A percentile compares a stretch with the other conserved stretches of the same genome.
Evolutionary conservation across 805 yeast genomes (phyloP).

Genomic region (Tetrapisispora arboricola): DNA sequence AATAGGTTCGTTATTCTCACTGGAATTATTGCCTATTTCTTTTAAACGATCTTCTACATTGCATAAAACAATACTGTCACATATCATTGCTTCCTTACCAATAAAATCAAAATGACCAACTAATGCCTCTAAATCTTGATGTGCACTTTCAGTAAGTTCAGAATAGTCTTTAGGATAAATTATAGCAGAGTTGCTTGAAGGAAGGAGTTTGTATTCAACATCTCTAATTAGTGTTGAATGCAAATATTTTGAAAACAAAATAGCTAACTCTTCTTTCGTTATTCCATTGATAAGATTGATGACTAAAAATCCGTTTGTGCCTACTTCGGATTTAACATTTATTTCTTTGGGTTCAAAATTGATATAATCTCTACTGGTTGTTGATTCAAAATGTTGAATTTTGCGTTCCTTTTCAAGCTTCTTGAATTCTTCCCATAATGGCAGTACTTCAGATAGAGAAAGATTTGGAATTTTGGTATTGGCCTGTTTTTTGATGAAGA

Average conservation of each 20-base stretch:
- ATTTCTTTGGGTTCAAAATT: slow-evolving; percentile 19
- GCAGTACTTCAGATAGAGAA: slow-evolving; percentile 23
- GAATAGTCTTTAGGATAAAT: slow-evolving; percentile 28
- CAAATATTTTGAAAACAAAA: slow-evolving; percentile 23
- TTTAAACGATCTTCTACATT: neutral
- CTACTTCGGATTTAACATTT: slow-evolving; percentile 20
- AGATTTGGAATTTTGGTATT: slow-evolving; percentile 22
- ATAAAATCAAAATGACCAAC: slow-evolving; percentile 26
- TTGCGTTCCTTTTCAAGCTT: slow-evolving; percentile 28
- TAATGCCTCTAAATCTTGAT: slow-evolving; percentile 34
- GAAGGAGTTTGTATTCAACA: slow-evolving; percentile 12
- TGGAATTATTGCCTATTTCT: neutral
- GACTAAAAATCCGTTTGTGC: slow-evolving; percentile 45
- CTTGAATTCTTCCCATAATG: slow-evolving; percentile 37
- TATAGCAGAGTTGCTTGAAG: slow-evolving; percentile 9
- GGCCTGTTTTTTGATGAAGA: slow-evolving; percentile 39
- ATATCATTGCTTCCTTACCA: slow-evolving; percentile 18
- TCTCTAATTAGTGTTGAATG: slow-evolving; percentile 22
- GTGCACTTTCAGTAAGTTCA: slow-evolving; percentile 31
- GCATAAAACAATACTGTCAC: slow-evolving; percentile 8
- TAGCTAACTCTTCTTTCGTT: slow-evolving; percentile 36
- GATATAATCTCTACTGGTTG: slow-evolving; percentile 15
- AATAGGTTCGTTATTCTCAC: no score
- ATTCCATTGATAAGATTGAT: slow-evolving; percentile 45
- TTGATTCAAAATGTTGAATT: slow-evolving; percentile 21